These are phyloP conservation scores for Phytopythium cucurbitacearum DNA, from an alignment of 352 stramenopile species.

Conservation along the genomic window DNA sequence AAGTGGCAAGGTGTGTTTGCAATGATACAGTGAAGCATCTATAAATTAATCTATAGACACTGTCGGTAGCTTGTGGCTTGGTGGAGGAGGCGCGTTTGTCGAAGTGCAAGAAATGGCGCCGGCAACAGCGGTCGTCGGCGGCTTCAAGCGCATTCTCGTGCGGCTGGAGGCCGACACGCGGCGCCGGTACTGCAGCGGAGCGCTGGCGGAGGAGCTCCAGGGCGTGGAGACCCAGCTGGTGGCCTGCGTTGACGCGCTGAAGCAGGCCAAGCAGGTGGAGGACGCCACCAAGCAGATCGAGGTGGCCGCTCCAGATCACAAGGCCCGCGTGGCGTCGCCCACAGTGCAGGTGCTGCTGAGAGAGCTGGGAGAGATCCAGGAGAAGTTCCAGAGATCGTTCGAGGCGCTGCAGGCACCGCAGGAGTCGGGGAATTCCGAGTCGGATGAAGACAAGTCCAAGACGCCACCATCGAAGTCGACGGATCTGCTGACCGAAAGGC, in stretches of 20 bases:
- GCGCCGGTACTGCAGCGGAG: slow-evolving; percentile 25
- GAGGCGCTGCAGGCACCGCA: slow-evolving; percentile 8
- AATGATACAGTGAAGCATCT: too few species aligned
- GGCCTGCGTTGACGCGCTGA: slow-evolving; percentile 19
- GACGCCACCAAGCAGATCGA: slow-evolving; percentile 28
- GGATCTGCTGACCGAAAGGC: too few species aligned
- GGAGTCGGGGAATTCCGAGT: too few species aligned
- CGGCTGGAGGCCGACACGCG: slow-evolving; percentile 26
- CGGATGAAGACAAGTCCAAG: too few species aligned
- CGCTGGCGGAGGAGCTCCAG: slow-evolving; percentile 26
- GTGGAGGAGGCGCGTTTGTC: not conserved
- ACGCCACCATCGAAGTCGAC: too few species aligned
- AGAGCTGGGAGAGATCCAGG: slow-evolving; percentile 27
- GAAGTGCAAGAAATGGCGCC: not conserved
- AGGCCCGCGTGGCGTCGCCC: slow-evolving; percentile 8
- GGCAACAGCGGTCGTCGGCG: slow-evolving; percentile 3
- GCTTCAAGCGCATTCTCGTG: slow-evolving; percentile 34
- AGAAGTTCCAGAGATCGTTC: slow-evolving; percentile 10
- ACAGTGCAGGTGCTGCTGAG: slow-evolving; percentile 21
- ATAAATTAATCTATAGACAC: not conserved
- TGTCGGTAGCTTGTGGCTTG: not conserved
- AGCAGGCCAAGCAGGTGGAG: slow-evolving; percentile 26
- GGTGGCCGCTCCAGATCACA: slow-evolving; percentile 3
- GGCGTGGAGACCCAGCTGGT: slow-evolving; percentile 9
- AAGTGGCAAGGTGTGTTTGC: too few species aligned